These are phyloP conservation scores for Staphylotrichum longicolle DNA, from an alignment of 495 filamentous ascomycete species.

Conservation along the genomic window DNA sequence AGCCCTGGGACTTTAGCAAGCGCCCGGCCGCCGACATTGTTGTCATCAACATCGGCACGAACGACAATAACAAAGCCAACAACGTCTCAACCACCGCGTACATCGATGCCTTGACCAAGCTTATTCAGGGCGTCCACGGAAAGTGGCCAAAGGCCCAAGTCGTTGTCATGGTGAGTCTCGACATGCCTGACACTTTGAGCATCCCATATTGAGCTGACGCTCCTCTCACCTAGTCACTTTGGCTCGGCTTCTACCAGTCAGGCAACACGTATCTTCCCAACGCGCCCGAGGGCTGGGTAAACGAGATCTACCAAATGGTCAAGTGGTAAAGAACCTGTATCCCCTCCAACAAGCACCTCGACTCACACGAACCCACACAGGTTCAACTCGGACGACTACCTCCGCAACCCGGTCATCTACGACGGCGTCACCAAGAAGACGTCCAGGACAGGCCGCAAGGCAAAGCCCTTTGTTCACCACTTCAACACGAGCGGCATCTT, in stretches of 20 bases:
- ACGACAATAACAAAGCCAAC: conserved; percentile 61
- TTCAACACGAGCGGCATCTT: conserved; percentile 67
- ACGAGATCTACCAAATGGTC: conserved; percentile 56
- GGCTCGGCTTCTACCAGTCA: conserved; percentile 54
- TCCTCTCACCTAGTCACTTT: conserved; percentile 51
- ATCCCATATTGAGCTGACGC: too few species aligned
- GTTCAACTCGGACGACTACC: conserved; percentile 53
- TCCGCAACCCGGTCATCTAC: conserved; percentile 42
- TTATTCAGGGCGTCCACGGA: conserved; percentile 59
- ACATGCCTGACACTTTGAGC: too few species aligned
- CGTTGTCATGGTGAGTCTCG: conserved; percentile 55
- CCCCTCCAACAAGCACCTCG: neutral
- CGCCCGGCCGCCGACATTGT: conserved; percentile 64
- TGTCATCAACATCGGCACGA: conserved; percentile 66
- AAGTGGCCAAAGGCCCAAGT: conserved; percentile 63
- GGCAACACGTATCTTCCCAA: conserved; percentile 55
- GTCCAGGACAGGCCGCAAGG: conserved; percentile 33
- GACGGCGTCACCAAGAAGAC: conserved; percentile 45
- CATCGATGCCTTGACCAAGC: conserved; percentile 55
- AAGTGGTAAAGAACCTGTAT: conserved; percentile 33
- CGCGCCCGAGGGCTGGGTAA: conserved; percentile 46
- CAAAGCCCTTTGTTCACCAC: conserved; percentile 60
- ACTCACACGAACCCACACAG: neutral
- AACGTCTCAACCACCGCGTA: conserved; percentile 55
- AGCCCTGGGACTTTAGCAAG: conserved; percentile 59